Evolutionary conservation across 441 rosid species (phyloP), one percentile per base, ranked within the genome.

Genomic region (Jatropha multifida): DNA sequence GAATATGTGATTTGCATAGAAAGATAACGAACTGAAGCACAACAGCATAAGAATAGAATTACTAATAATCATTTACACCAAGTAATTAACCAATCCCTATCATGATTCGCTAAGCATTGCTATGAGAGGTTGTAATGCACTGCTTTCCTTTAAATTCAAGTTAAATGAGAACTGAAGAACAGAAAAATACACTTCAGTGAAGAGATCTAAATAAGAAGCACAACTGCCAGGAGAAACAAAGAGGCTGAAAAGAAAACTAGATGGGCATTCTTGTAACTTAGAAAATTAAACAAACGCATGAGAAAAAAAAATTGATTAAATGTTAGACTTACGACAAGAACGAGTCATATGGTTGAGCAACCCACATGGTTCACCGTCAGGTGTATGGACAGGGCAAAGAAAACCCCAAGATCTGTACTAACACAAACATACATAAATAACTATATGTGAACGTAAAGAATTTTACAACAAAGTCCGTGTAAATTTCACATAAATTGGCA

Each of bases 361-460:
- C 40, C 98, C 98, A 77, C 99, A 96, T 41, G 98, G 98, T 79
- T 91, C 97, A 32, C 99, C 99, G 88, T 96, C 97, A 79, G 99
- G 99, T 69, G 99, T 96, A 85, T 92, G 98, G 69, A 94, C 98
- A 65, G 98, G 99, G 81, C 99, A 94, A 81, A 96, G 98, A 80
- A 94, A 96, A 71, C 99, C 99, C 98, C 98, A 96, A 54, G 99
- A 94, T 85, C 97, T 94, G 88, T 79, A 32, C 14, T 69, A 72
- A 73, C 74, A 74, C 37, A 59, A 69, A 40, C 70, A 60, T 51
- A 26, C 40, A 56, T 20, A 23, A n/a, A 42, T 65, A n/a, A 4
- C 2, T 12, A 27, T 18, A 49, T 59, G 23, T 60, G 48, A 60
- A 38, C 65, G 41, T 65, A 37, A 44, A 17, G 11, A 56, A 69